Conservation (phyloP, 768 basidiomycete genomes). For the Coprinopsis marcescibilis region DNA sequence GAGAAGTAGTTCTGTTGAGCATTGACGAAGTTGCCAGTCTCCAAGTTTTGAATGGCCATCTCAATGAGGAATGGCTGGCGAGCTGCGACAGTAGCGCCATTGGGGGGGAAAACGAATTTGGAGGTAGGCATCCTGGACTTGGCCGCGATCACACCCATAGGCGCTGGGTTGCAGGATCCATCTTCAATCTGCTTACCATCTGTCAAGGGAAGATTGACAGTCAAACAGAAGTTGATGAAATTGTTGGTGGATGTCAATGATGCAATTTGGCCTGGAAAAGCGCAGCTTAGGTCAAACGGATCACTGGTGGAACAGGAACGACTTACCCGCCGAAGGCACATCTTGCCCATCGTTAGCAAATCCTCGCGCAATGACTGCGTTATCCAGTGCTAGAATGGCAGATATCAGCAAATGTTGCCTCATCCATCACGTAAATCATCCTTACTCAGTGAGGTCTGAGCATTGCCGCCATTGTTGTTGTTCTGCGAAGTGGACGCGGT, state of each 20-base stretch:
- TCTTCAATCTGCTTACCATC: conserved; percentile 46
- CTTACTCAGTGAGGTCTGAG: conserved; percentile 32
- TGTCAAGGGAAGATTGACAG: conserved; percentile 44
- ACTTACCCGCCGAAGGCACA: conserved; percentile 30
- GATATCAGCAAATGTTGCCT: not conserved
- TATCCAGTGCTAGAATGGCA: conserved; percentile 33
- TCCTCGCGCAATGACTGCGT: conserved; percentile 36
- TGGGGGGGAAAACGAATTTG: conserved; percentile 43
- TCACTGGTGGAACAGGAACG: conserved; percentile 31
- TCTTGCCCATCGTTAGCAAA: conserved; percentile 49
- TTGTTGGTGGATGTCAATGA: conserved; percentile 58
- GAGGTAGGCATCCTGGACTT: conserved; percentile 41
- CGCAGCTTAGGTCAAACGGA: conserved; percentile 27
- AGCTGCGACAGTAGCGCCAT: conserved; percentile 38
- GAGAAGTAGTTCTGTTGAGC: conserved; percentile 47
- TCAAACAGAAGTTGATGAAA: conserved; percentile 57
- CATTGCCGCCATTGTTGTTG: conserved; percentile 22
- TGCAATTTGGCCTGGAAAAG: conserved; percentile 38
- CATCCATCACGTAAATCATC: not conserved
- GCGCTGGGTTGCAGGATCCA: conserved; percentile 57
- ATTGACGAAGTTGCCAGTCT: conserved; percentile 53
- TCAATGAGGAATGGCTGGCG: conserved; percentile 46
- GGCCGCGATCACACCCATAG: conserved; percentile 52
- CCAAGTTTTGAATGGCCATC: conserved; percentile 39
- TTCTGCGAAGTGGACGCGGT: no score